These are phyloP conservation scores for Coprinopsis sp. DNA, from an alignment of 768 basidiomycete species.

Conservation along the genomic window DNA sequence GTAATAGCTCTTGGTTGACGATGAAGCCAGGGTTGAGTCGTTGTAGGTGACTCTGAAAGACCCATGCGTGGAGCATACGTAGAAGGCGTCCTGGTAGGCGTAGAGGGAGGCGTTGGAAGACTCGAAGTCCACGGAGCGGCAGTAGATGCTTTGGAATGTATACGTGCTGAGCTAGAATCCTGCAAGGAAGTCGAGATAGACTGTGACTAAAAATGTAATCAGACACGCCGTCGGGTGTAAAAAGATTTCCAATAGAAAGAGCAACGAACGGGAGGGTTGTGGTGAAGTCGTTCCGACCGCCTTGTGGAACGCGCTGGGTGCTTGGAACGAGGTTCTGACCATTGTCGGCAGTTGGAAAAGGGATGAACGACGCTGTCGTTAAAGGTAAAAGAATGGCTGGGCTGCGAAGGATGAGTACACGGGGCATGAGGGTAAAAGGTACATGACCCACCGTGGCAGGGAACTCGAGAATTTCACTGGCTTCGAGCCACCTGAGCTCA, in stretches of 20 bases:
- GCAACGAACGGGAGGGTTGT: neutral
- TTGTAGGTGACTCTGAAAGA: conserved; percentile 22
- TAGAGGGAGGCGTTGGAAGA: conserved; percentile 19
- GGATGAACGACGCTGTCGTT: conserved; percentile 9
- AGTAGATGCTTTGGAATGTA: neutral
- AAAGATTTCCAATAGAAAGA: neutral
- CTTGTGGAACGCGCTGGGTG: neutral
- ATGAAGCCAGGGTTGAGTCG: conserved; percentile 52
- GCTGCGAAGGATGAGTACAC: conserved; percentile 1
- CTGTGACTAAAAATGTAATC: conserved; percentile 1
- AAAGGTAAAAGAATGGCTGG: conserved; percentile 1
- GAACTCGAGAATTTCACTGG: conserved; percentile 21
- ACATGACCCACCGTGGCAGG: conserved; percentile 6
- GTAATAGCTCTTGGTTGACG: conserved; percentile 34
- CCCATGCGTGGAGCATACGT: neutral
- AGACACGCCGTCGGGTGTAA: conserved; percentile 1
- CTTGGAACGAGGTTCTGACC: conserved; percentile 2
- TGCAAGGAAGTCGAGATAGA: conserved; percentile 2
- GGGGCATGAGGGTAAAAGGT: neutral
- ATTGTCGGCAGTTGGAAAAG: neutral
- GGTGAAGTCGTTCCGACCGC: neutral
- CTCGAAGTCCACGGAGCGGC: conserved; percentile 8
- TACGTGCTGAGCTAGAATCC: neutral
- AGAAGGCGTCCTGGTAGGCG: conserved; percentile 16
- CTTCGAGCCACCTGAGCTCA: conserved; percentile 47